Conservation (phyloP, 371 early-diverging fungal species). For the Fennellomyces sp. region DNA sequence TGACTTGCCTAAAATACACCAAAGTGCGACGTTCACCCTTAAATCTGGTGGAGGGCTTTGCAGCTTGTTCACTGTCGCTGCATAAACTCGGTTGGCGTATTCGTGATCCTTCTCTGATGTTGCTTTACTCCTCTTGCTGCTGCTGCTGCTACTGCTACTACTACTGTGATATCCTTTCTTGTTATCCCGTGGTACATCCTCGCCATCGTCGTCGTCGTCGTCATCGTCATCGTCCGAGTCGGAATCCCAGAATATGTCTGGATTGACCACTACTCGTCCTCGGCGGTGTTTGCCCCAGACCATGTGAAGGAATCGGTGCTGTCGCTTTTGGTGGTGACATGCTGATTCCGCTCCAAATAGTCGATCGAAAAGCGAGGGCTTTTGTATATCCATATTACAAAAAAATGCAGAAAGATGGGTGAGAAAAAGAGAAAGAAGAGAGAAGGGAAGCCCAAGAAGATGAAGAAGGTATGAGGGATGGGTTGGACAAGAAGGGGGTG, state of each 20-base stretch:
- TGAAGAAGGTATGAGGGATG: not conserved
- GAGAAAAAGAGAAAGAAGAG: constrained; percentile 4
- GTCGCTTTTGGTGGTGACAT: not conserved
- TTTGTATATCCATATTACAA: not conserved
- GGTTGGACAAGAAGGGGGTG: not conserved
- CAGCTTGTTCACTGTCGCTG: not conserved
- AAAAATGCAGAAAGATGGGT: constrained; percentile 2
- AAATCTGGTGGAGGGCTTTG: not conserved
- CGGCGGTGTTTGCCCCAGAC: not conserved
- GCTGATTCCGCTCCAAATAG: not conserved
- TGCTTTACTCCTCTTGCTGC: not conserved
- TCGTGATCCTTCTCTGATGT: not conserved
- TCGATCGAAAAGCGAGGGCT: not conserved
- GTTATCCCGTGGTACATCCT: not conserved
- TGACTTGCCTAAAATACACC: not conserved
- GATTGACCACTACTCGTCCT: not conserved
- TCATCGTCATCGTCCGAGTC: not conserved
- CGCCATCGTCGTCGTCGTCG: not conserved
- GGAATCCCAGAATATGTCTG: not conserved
- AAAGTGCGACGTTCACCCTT: not conserved
- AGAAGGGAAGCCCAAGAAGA: constrained; percentile 5
- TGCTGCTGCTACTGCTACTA: not conserved
- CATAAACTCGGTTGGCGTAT: not conserved
- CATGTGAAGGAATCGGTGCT: not conserved
- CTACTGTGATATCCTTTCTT: not conserved